Conservation (phyloP, 768 basidiomycete species). For the Tricholoma saponaceum region DNA sequence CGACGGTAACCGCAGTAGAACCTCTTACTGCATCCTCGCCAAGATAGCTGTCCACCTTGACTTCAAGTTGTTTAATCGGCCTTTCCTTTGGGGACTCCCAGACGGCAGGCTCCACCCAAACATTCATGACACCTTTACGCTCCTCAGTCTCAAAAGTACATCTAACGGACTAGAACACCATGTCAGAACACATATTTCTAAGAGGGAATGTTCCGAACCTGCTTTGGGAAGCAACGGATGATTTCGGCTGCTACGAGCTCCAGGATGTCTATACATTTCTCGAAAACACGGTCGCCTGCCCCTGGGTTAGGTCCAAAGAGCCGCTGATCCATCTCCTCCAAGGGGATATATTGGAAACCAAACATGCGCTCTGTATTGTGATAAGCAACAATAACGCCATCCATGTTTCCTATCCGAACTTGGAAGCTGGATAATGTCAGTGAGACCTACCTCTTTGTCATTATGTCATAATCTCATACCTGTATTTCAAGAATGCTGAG, state of each 20-base stretch:
- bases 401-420: constrained; percentile 95
- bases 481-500: constrained; percentile 92
- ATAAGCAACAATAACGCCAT: constrained; percentile 85
- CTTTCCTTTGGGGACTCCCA: constrained; percentile 35
- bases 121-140: constrained; percentile 38
- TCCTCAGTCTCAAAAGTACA: constrained; percentile 60
- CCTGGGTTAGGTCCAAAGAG: constrained; percentile 58
- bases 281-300: constrained; percentile 73
- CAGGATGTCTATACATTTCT: constrained; percentile 64
- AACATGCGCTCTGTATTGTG: constrained; percentile 85
- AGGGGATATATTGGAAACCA: constrained; percentile 90
- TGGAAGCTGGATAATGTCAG: constrained; percentile 60
- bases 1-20: constrained; percentile 24
- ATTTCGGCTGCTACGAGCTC: constrained; percentile 64
- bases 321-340: constrained; percentile 82
- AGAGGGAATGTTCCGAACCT: constrained; percentile 36
- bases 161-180: constrained; percentile 41
- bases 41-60: constrained; percentile 42
- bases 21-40: constrained; percentile 34
- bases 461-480: constrained; percentile 34
- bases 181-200: background rate
- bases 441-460: background rate
- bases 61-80: constrained; percentile 56
- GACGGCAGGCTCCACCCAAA: constrained; percentile 64
- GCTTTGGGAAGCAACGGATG: constrained; percentile 52